phyloP scores from a whole-genome alignment of 2,329 filamentous ascomycete species.

The Lachnellula arida region DNA sequence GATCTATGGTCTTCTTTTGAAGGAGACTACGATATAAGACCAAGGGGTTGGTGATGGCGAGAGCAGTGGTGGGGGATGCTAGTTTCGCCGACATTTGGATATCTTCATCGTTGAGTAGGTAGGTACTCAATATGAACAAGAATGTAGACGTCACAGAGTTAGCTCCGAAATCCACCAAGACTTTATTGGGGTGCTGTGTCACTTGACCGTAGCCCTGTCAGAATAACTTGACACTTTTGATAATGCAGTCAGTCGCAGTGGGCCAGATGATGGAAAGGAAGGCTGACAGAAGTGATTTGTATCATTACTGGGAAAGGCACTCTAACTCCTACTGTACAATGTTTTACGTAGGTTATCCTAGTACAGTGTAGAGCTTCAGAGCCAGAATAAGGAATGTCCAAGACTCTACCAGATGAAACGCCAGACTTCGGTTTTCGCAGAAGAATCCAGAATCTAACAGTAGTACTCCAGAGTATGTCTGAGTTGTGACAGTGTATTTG shows the following conservation, averaged over 20 bases:
- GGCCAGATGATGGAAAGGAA: not conserved
- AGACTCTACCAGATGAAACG: too few relatives aligned
- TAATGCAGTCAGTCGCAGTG: not conserved
- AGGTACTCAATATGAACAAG: not conserved
- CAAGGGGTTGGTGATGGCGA: conserved; percentile 66
- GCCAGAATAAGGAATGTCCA: too few relatives aligned
- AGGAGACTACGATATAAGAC: conserved; percentile 71
- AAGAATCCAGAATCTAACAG: too few relatives aligned
- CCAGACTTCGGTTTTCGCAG: too few relatives aligned
- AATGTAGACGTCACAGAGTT: not conserved
- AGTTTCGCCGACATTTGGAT: conserved; percentile 30
- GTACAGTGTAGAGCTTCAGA: too few relatives aligned
- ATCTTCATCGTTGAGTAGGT: conserved; percentile 3
- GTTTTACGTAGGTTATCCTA: too few relatives aligned
- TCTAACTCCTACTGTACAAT: too few relatives aligned
- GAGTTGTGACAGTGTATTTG: too few relatives aligned
- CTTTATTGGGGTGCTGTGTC: not conserved
- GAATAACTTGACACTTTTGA: not conserved
- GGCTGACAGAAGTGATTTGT: too few relatives aligned
- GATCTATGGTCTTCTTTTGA: conserved; percentile 51
- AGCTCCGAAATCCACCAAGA: not conserved
- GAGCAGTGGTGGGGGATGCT: conserved; percentile 36
- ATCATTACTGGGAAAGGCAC: too few relatives aligned
- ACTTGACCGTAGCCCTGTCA: not conserved
- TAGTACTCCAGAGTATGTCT: too few relatives aligned